phyloP scores from a whole-genome alignment of 2,329 filamentous ascomycete species.

The Escovopsis sp. region DNA sequence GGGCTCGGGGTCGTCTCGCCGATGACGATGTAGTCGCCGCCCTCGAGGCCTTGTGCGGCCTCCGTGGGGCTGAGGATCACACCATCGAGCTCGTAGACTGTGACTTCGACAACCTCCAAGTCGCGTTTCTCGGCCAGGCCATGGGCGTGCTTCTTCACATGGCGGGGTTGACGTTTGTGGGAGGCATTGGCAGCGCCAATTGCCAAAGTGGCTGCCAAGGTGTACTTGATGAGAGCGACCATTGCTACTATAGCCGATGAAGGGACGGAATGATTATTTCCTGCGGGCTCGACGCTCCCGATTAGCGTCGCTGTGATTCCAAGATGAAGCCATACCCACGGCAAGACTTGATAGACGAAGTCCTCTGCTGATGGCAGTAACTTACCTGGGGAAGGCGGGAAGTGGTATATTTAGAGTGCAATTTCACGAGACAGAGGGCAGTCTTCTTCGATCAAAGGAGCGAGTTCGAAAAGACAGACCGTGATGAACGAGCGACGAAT shows the following conservation, averaged over 20 bases:
- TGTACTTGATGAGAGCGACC: slow-evolving; percentile 25
- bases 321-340: too few species aligned
- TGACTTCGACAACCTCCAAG: slow-evolving; percentile 39
- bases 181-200: slow-evolving; percentile 43
- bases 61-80: slow-evolving; percentile 43
- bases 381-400: too few species aligned
- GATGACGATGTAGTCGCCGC: slow-evolving; percentile 54
- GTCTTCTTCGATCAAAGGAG: neutral
- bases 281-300: too few species aligned
- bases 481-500: slow-evolving; percentile 14
- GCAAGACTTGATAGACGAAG: too few species aligned
- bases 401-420: too few species aligned
- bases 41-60: slow-evolving; percentile 55
- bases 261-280: too few species aligned
- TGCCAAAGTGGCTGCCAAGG: slow-evolving; percentile 30
- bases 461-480: slow-evolving; percentile 5
- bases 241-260: slow-evolving; percentile 18
- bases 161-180: slow-evolving; percentile 44
- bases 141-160: slow-evolving; percentile 36
- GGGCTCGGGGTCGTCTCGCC: slow-evolving; percentile 42
- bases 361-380: too few species aligned
- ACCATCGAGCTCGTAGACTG: slow-evolving; percentile 58
- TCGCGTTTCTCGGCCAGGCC: slow-evolving; percentile 33
- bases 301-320: too few species aligned
- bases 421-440: neutral